These are phyloP conservation scores for Cercospora brassicicola DNA, from an alignment of 2,329 filamentous ascomycete genomes.

Conservation along the genomic window DNA sequence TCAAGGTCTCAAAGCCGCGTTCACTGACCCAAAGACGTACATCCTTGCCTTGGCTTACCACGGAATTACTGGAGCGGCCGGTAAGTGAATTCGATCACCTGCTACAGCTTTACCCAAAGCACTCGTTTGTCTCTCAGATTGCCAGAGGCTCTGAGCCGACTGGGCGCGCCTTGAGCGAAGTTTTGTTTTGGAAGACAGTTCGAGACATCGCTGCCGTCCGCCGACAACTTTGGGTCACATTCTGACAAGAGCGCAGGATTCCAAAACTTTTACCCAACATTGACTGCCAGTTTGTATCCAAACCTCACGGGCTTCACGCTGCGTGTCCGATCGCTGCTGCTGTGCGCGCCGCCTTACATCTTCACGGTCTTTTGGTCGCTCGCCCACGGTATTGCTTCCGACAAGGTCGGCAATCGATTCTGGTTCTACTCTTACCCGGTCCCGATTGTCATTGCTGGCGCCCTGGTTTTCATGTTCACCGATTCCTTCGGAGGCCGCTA, in stretches of 20 bases:
- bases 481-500: constrained; percentile 55
- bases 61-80: constrained; percentile 49
- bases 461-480: constrained; percentile 57
- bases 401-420: constrained; percentile 50
- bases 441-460: constrained; percentile 53
- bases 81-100: neutral
- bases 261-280: constrained; percentile 59
- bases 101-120: neutral
- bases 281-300: constrained; percentile 46
- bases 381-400: constrained; percentile 48
- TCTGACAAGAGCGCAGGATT: constrained; percentile 42
- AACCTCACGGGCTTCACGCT: constrained; percentile 39
- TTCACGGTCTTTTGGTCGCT: constrained; percentile 55
- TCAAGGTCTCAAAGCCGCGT: constrained; percentile 53
- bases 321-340: constrained; percentile 49
- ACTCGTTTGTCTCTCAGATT: too few species aligned
- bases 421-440: constrained; percentile 57
- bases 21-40: constrained; percentile 54
- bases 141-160: too few species aligned
- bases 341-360: constrained; percentile 56
- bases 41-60: constrained; percentile 52
- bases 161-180: too few species aligned
- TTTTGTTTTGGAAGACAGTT: too few species aligned
- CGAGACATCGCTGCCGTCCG: too few species aligned
- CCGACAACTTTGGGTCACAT: too few species aligned